A percentile compares a stretch with the other conserved stretches of the same genome.
Conservation (phyloP, 164 flowering plant species). For the Chimonanthus salicifolius region DNA sequence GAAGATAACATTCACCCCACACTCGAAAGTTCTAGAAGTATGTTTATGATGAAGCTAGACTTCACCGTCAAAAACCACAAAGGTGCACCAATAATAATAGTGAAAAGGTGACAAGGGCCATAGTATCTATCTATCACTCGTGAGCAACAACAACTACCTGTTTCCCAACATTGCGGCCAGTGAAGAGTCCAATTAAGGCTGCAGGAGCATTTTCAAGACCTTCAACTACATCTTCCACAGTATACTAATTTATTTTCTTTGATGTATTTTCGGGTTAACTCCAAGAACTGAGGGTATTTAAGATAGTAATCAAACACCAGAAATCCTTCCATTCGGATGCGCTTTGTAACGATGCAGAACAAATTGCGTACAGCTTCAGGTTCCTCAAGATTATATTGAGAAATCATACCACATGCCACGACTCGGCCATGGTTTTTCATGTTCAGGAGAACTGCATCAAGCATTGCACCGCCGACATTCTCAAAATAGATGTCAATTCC, state of each 20-base stretch:
- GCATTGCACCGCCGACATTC: conserved; percentile 33
- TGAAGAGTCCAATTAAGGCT: conserved; percentile 24
- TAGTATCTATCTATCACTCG: conserved; percentile 4
- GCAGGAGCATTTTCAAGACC: conserved; percentile 28
- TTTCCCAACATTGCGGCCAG: conserved; percentile 28
- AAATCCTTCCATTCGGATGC: neutral
- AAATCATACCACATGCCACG: conserved; percentile 28
- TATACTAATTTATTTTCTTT: conserved; percentile 17
- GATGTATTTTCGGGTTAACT: neutral
- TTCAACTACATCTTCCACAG: conserved; percentile 22
- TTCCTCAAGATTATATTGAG: conserved; percentile 10
- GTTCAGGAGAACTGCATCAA: conserved; percentile 32
- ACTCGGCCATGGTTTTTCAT: conserved; percentile 29
- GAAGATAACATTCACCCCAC: no score
- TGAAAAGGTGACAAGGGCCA: neutral
- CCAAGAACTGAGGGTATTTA: neutral
- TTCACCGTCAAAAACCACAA: no score
- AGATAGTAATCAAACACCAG: neutral
- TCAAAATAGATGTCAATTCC: conserved; percentile 35
- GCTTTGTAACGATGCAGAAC: neutral
- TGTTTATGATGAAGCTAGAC: no score
- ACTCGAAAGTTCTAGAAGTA: no score
- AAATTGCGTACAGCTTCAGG: conserved; percentile 9
- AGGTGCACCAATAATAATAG: no score
- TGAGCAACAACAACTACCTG: conserved; percentile 20